Evolutionary conservation across 805 yeast species (phyloP).

Genomic region (Yarrowia sp.): DNA sequence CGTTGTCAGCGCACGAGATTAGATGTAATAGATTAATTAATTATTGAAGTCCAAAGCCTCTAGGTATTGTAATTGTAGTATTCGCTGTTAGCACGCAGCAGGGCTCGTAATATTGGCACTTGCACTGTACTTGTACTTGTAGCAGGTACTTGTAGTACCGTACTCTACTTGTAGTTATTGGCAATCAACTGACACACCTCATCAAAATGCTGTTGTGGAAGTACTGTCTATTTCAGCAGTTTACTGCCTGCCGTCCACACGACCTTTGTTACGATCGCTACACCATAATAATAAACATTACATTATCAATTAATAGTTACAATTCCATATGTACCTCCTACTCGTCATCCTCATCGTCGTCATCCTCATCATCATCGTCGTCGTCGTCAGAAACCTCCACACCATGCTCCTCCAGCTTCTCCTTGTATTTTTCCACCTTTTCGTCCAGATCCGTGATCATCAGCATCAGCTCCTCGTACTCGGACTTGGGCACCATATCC

Average conservation of each 20-base stretch:
- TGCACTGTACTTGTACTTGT: too few species aligned
- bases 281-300: not conserved
- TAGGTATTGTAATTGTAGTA: too few species aligned
- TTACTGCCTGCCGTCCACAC: too few species aligned
- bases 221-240: too few species aligned
- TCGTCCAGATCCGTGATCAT: conserved; percentile 81
- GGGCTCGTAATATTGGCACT: too few species aligned
- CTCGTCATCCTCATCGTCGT: conserved; percentile 49
- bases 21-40: not conserved
- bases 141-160: too few species aligned
- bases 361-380: conserved; percentile 68
- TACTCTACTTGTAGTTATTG: too few species aligned
- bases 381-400: conserved; percentile 76
- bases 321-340: not conserved
- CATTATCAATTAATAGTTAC: conserved; percentile 5
- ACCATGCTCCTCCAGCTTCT: conserved; percentile 59
- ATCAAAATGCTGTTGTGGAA: too few species aligned
- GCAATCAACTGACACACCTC: too few species aligned
- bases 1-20: not conserved
- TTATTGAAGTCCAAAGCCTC: not conserved
- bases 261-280: too few species aligned
- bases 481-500: conserved; percentile 57
- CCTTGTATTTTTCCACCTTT: conserved; percentile 63
- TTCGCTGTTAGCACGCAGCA: too few species aligned
- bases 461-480: conserved; percentile 76